Evolutionary conservation across 345 rosid genomes (phyloP), one percentile per base, ranked within the genome.

Genomic region (Salix udensis): DNA sequence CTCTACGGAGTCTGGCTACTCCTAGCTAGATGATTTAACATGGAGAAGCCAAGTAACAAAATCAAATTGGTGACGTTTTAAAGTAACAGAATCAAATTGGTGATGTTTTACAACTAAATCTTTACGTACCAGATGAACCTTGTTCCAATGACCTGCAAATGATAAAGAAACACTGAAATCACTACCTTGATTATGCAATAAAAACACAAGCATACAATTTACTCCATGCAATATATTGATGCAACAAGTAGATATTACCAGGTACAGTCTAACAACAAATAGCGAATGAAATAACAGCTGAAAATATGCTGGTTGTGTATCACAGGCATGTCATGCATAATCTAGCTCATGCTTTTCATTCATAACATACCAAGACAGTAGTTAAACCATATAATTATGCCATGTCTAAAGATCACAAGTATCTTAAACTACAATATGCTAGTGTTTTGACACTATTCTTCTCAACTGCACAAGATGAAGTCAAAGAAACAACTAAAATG

Each of bases 121-220:
- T 79, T 18, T 72, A 76, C 84, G 53, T 87, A 96, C 99, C 99
- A 70, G 92, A 89, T 76, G 94, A 70, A 55, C 92, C 86, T 75
- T 87, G 87, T 76, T 92, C 99, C 1, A 86, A 91, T 60, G 94
- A 84, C 87, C 99, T 96, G 97, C 90, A 88, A 18, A 69, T 69
- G 8, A 71, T 34, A 73, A 87, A 77, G 71, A 76, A 65, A 75
- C 81, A 79, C 69, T 19, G 53, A 75, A 67, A 80, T 84, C 62
- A 80, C 40, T 79, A 65, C 65, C 76, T 66, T 69, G 24, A 65
- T 74, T 34, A 24, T 80, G 62, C 66, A 73, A 80, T n/a, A 78
- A 31, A 42, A 42, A 42, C 46, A 58, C 28, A 58, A 39, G 61
- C 8, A 40, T n/a, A 36, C 19, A 24, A 42, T 16, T 23, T 5